phyloP scores from a whole-genome alignment of 108 stramenopile genomes.

The Craspedostauros australis region DNA sequence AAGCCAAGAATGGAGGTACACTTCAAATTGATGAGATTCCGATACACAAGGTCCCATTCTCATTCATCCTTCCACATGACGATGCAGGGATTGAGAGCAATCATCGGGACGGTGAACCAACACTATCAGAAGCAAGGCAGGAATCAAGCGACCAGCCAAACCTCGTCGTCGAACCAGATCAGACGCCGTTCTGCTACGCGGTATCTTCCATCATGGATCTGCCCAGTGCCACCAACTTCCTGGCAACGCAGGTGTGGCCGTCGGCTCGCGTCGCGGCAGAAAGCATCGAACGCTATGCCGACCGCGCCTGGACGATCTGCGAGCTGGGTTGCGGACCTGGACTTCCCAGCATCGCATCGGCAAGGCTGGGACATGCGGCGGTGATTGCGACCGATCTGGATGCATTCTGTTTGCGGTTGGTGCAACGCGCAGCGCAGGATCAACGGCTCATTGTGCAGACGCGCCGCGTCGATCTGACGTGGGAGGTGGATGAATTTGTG shows the following conservation, averaged over 20 bases:
- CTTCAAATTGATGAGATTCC: no score
- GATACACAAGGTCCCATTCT: no score
- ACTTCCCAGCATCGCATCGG: conserved; percentile 53
- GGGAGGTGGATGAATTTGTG: background rate
- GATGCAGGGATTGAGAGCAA: no score
- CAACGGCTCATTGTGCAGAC: conserved; percentile 45
- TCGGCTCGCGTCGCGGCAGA: conserved; percentile 55
- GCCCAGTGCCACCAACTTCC: conserved; percentile 37
- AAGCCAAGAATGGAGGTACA: no score
- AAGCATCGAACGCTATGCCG: background rate
- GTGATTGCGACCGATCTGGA: conserved; percentile 74
- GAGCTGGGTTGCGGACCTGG: conserved; percentile 80
- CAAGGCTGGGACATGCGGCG: conserved; percentile 16
- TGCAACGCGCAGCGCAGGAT: conserved; percentile 43
- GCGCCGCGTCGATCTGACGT: conserved; percentile 40
- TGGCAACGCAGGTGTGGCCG: conserved; percentile 82
- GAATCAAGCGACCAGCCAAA: no score
- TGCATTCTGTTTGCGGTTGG: conserved; percentile 42
- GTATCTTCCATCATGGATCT: conserved; percentile 27
- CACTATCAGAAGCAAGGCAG: no score
- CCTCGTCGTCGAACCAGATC: no score
- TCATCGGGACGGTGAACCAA: no score
- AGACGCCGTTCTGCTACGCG: conserved; percentile 28
- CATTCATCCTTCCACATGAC: no score
- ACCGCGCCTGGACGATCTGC: conserved; percentile 37